A percentile compares a stretch with the other conserved stretches of the same genome.
These are phyloP conservation scores for Fennellomyces sp. DNA, from an alignment of 371 early-diverging fungal genomes.

Conservation along the genomic window DNA sequence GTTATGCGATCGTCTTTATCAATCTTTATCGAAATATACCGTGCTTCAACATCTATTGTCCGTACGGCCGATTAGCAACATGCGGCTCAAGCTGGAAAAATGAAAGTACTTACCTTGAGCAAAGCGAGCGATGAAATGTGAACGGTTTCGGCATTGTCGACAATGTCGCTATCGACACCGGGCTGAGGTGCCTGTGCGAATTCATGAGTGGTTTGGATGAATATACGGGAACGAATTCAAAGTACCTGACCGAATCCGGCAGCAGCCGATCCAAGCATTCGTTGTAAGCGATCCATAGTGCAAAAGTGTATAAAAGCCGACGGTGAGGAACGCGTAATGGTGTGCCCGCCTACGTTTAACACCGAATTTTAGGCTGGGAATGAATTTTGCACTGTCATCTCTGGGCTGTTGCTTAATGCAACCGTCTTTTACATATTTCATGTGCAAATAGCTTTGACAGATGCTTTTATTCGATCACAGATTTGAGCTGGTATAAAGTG, in stretches of 20 bases:
- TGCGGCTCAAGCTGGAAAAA: not conserved
- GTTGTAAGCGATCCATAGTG: conserved; percentile 72
- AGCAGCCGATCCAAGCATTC: conserved; percentile 68
- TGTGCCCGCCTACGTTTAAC: no score
- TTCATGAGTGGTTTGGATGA: not conserved
- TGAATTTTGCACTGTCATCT: no score
- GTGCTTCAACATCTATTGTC: conserved; percentile 84
- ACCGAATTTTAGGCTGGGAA: no score
- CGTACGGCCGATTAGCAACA: not conserved
- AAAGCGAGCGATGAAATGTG: conserved; percentile 99
- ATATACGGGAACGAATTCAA: not conserved
- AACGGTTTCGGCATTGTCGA: conserved; percentile 99
- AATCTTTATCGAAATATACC: conserved; percentile 44
- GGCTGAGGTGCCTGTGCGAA: conserved; percentile 56
- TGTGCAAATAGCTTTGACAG: no score
- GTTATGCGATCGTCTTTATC: not conserved
- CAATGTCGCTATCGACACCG: conserved; percentile 84
- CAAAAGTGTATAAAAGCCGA: not conserved
- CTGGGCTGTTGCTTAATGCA: no score
- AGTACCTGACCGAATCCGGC: conserved; percentile 51
- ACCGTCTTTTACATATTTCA: no score
- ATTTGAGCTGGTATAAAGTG: no score
- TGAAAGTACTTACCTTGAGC: conserved; percentile 76
- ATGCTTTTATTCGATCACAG: no score
- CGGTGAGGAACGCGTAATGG: not conserved